Base-by-base conservation (phyloP, 768 basidiomycete species). In the Naganishia antarctica region DNA sequence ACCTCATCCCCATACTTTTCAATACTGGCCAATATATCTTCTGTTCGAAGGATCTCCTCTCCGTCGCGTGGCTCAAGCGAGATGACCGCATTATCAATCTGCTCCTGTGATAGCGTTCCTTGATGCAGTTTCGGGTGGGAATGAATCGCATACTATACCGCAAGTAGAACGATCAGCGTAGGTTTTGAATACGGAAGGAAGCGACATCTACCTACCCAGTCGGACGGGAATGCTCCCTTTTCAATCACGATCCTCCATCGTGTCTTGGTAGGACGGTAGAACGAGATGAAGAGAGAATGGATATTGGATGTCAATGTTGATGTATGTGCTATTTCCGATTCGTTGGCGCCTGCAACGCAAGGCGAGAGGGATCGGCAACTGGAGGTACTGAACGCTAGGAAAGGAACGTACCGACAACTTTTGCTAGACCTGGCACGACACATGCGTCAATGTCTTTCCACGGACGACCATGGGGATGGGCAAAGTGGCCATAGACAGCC, bases 241-340 rank as follows among this genome's bases (percentile, higher is more conserved):
- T 99, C 96, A 79, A 90, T 94, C 63, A 99, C 81, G 75, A 99
- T 91, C 82, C 93, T 98, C 81, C 84, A 91, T 59, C 92, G 85
- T 68, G 82, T 82, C 60, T 83, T 72, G 28, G 89, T 91, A 21
- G 96, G 96, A 64, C 87, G 86, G 80, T 97, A 98, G 80, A 99
- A 98, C 26, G 86, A 85, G 74, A 86, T 83, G 85, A 97, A 89
- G 85, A 96, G 86, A 66, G 93, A 85, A 80, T 99, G 92, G 64
- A 99, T 83, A 81, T 99, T 99, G 70, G 86, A 85, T 48, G 96
- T 99, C 76, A 98, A 80, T 53, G 91, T 91, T 76, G 89, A 86
- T 86, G 97, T 97, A 78, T 90, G 91, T 18, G 89, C 91, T 50
- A 98, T 89, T 83, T 99, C 96, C 67, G 84, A 83, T 79, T 87